A percentile compares a stretch with the other conserved stretches of the same genome.
phyloP scores from a whole-genome alignment of 345 rosid genomes.

The Toxicodendron radicans region DNA sequence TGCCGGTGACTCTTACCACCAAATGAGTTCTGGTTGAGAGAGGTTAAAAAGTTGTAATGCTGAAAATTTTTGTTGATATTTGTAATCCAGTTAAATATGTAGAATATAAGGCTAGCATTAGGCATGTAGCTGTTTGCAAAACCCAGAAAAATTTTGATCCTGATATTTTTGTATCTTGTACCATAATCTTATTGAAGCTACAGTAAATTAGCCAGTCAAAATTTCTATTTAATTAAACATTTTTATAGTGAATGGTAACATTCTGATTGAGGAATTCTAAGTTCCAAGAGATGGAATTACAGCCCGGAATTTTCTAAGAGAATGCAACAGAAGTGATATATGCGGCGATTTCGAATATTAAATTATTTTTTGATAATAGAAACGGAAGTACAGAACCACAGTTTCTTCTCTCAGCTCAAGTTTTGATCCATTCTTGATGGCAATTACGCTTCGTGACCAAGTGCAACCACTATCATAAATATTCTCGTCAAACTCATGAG shows the following conservation, averaged over 20 bases:
- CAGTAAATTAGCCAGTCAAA: background rate
- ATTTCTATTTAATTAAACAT: background rate
- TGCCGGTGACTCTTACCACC: background rate
- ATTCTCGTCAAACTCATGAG: background rate
- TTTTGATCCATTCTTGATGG: too few species aligned
- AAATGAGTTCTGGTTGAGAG: background rate
- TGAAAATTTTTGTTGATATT: background rate
- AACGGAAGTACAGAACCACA: too few species aligned
- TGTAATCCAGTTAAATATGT: background rate
- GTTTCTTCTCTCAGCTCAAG: too few species aligned
- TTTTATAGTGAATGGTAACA: background rate
- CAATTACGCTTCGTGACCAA: too few species aligned
- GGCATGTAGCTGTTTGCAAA: background rate
- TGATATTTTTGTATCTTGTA: background rate
- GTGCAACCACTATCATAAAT: too few species aligned
- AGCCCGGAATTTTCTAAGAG: too few species aligned
- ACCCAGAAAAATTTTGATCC: background rate
- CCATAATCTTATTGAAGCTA: background rate
- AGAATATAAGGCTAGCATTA: background rate
- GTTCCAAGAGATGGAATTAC: too few species aligned
- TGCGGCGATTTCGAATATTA: too few species aligned
- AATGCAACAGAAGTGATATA: too few species aligned
- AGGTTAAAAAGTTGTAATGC: background rate
- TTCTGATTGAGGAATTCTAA: too few species aligned
- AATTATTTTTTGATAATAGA: too few species aligned